Base-by-base conservation (phyloP, 2,329 filamentous ascomycete genomes). In the Xylariales sp. region DNA sequence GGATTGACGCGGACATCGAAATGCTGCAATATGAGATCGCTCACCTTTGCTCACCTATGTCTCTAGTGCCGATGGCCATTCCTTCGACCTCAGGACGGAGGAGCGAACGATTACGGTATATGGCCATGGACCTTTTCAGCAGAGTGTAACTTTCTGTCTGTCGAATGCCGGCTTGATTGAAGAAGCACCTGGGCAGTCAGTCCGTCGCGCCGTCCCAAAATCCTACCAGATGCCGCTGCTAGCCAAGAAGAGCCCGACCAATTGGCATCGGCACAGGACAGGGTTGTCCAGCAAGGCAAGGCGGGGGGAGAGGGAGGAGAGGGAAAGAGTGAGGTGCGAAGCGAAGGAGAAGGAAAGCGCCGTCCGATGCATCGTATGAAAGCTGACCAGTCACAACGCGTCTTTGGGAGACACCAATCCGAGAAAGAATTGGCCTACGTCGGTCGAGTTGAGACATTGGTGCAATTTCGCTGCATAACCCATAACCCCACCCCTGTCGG, bases 381-480 rank as follows among this genome's bases (percentile, higher is more conserved):
- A 14, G 15, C 24, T n/a, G 24, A n/a, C 24, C 24, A 27, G n/a
- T 27, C 24, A 27, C n/a, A n/a, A 8, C 24, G 24, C 24, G 24
- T 27, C 24, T n/a, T 8, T n/a, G n/a, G 24, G 24, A 8, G 24
- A 27, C n/a, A 27, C 36, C 31, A 39, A 18, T 16, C 36, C 36
- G 14, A 15, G 18, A 31, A 18, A 16, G 19, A 11, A 20, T 9
- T 33, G 28, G 38, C 9, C n/a, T 40, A 40, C 38, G 38, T 28
- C 38, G 38, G 38, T 27, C 38, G 38, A 40, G 29, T 11, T 40
- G 38, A 32, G 38, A 40, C 38, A 40, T 24, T 16, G 32, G 38
- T 29, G 38, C 38, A 40, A n/a, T 31, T 40, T 40, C 15, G 29
- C 29, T 32, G 29, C 29, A 32, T 16, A 14, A 32, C 9, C 9